phyloP scores from a whole-genome alignment of 2,329 filamentous ascomycete species.

The Ilyonectria sp. region DNA sequence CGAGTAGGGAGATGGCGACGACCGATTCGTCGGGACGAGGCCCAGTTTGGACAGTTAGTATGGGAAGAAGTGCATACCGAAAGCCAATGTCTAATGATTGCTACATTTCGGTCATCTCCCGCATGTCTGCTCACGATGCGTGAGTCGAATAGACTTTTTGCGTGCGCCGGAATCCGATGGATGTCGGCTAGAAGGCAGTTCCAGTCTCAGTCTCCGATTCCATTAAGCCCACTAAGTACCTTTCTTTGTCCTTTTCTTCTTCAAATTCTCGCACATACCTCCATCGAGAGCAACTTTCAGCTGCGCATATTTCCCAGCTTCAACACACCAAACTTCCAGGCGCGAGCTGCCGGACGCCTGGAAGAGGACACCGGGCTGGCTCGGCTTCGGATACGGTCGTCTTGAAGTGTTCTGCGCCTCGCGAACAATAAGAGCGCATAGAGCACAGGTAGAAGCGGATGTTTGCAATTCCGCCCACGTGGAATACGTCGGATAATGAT shows the following conservation, averaged over 20 bases:
- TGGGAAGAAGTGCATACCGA: constrained; percentile 6
- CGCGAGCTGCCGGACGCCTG: background rate
- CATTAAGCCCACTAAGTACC: too few relatives aligned
- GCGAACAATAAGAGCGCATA: background rate
- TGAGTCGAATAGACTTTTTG: constrained; percentile 3
- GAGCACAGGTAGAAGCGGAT: background rate
- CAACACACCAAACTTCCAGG: constrained; percentile 2
- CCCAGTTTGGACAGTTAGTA: constrained; percentile 4
- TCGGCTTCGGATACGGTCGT: background rate
- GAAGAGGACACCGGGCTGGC: constrained; percentile 1
- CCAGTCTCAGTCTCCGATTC: background rate
- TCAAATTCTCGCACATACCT: background rate
- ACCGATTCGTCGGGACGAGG: background rate
- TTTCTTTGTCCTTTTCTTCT: background rate
- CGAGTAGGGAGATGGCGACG: constrained; percentile 3
- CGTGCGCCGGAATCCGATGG: background rate
- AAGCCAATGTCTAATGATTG: constrained; percentile 1
- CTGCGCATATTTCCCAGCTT: constrained; percentile 1
- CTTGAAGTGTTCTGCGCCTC: background rate
- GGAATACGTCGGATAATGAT: background rate
- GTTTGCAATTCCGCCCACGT: background rate
- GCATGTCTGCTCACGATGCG: background rate
- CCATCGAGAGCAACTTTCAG: background rate
- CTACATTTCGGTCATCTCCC: background rate
- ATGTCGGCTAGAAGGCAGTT: background rate